Conservation (phyloP, 192 early-diverging fungal species). For the Mortierella hygrophila region DNA sequence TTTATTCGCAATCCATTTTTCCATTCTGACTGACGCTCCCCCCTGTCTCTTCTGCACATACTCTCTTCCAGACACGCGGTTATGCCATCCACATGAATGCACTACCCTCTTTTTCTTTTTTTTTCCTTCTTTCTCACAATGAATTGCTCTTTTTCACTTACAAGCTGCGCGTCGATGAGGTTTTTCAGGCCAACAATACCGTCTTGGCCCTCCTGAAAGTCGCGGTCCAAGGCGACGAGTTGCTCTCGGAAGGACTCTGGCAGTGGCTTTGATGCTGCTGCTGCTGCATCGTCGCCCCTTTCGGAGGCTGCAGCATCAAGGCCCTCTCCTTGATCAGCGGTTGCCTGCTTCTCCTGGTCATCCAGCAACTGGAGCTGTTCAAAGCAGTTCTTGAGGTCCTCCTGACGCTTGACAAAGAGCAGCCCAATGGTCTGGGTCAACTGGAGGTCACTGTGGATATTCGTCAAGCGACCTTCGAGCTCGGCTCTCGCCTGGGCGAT, state of each 20-base stretch:
- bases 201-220: conserved; percentile 49
- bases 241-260: conserved; percentile 47
- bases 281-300: neutral
- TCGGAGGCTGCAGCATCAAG: neutral
- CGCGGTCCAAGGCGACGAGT: conserved; percentile 34
- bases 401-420: conserved; percentile 49
- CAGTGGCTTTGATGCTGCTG: conserved; percentile 23
- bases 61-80: neutral
- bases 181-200: conserved; percentile 36
- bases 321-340: neutral
- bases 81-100: neutral
- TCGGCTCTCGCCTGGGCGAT: conserved; percentile 42
- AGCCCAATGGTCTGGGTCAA: conserved; percentile 48
- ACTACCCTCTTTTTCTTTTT: neutral
- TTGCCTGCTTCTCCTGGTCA: conserved; percentile 8
- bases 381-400: conserved; percentile 48
- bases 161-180: conserved; percentile 52
- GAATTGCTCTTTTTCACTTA: conserved; percentile 9
- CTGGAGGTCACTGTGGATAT: conserved; percentile 53
- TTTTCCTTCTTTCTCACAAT: neutral
- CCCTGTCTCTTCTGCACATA: neutral
- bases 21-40: neutral
- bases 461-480: conserved; percentile 36
- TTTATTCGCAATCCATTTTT: neutral
- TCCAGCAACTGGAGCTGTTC: conserved; percentile 37